Conservation (phyloP, 148 eudicot genomes). For the Drosera capensis region DNA sequence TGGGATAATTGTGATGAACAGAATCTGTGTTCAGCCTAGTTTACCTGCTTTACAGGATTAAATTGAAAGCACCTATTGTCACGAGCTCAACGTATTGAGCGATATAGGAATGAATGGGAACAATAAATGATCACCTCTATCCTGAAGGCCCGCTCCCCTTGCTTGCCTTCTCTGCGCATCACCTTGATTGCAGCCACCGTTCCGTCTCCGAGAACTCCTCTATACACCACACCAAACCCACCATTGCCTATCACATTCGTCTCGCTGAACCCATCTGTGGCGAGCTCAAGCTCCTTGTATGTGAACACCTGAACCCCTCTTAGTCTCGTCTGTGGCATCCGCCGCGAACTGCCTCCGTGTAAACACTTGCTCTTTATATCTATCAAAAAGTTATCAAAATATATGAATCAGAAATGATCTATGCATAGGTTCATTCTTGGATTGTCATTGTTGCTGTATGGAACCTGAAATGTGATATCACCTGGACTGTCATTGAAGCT, state of each 20-base stretch:
- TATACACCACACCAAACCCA: slow-evolving; percentile 59
- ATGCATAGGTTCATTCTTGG: too few relatives aligned
- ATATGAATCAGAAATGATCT: background rate
- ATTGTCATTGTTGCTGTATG: too few relatives aligned
- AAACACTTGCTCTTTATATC: slow-evolving; percentile 42
- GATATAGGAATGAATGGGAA: background rate
- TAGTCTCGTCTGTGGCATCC: slow-evolving; percentile 15
- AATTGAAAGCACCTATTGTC: too few relatives aligned
- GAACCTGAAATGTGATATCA: background rate
- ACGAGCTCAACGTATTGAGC: too few relatives aligned
- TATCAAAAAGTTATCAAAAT: slow-evolving; percentile 1
- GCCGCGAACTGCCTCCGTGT: slow-evolving; percentile 24
- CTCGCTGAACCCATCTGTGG: slow-evolving; percentile 55
- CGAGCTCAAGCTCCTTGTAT: slow-evolving; percentile 63
- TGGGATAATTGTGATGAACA: too few relatives aligned
- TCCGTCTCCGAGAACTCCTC: slow-evolving; percentile 63
- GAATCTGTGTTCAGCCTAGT: too few relatives aligned
- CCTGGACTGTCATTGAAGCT: slow-evolving; percentile 26
- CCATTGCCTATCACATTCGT: slow-evolving; percentile 54
- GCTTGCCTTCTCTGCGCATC: slow-evolving; percentile 56
- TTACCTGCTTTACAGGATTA: too few relatives aligned
- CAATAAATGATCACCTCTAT: slow-evolving; percentile 73
- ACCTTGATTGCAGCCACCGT: slow-evolving; percentile 59
- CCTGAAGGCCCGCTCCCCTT: slow-evolving; percentile 78
- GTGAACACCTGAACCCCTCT: slow-evolving; percentile 80